Percentiles rank a stretch among this genome's conserved stretches.
These are phyloP conservation scores for Claviceps sp. DNA, from an alignment of 2,329 filamentous ascomycete species.

Conservation along the genomic window DNA sequence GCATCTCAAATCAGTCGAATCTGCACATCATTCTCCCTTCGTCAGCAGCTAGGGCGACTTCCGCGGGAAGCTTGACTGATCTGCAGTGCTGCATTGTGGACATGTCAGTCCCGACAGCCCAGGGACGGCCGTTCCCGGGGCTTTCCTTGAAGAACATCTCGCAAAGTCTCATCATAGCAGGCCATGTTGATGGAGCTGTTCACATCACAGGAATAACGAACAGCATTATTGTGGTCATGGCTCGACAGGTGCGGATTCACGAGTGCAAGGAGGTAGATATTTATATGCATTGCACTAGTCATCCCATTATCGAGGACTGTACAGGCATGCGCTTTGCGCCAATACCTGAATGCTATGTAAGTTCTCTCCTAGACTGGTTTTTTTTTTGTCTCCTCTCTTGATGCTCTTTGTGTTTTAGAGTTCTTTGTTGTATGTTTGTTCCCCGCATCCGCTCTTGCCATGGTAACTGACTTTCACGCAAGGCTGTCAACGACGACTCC, in stretches of 20 bases:
- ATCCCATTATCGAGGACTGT: constrained; percentile 92
- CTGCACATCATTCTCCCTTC: constrained; percentile 66
- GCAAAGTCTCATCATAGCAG: constrained; percentile 61
- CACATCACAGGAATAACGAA: constrained; percentile 67
- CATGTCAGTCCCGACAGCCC: constrained; percentile 51
- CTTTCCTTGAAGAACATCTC: constrained; percentile 54
- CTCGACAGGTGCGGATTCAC: constrained; percentile 87
- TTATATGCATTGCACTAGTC: constrained; percentile 68
- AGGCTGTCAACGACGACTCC: constrained; percentile 18
- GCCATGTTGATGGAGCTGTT: constrained; percentile 63
- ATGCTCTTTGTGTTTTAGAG: no score
- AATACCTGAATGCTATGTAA: constrained; percentile 55
- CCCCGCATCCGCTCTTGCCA: not conserved
- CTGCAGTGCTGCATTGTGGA: constrained; percentile 64
- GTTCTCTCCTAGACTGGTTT: constrained; percentile 18
- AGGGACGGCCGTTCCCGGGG: constrained; percentile 54
- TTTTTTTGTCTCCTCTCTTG: no score
- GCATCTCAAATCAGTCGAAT: constrained; percentile 52
- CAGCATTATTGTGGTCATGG: constrained; percentile 64
- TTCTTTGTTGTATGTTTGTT: no score
- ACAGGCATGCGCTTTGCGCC: constrained; percentile 63
- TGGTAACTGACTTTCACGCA: constrained; percentile 1
- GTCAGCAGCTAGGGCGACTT: constrained; percentile 55
- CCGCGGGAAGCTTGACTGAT: constrained; percentile 59
- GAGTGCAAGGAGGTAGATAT: constrained; percentile 69